Percentiles rank a stretch among this genome's conserved stretches.
Evolutionary conservation across 306 rosid genomes (phyloP).

Genomic region (Castanea sativa): DNA sequence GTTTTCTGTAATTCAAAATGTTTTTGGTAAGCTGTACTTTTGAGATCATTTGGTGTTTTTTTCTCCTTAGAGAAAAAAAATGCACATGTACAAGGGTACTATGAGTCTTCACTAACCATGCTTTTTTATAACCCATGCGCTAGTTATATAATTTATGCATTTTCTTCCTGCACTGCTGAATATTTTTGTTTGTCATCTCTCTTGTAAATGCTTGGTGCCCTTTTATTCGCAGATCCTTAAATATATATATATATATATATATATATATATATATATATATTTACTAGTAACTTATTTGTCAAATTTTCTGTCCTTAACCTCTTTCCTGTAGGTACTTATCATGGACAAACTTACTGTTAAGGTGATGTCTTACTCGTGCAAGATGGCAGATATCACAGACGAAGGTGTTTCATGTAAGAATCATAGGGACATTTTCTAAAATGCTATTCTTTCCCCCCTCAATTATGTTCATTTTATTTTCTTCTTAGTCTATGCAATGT

Average conservation of each 20-base stretch:
- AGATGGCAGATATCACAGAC: slow-evolving; percentile 94
- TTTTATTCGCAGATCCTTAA: not conserved
- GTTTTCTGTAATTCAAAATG: slow-evolving; percentile 1
- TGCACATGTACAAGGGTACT: not conserved
- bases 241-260: not conserved
- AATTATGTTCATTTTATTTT: slow-evolving; percentile 16
- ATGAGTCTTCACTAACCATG: not conserved
- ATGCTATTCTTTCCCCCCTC: not conserved
- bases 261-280: no score
- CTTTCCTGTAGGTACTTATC: slow-evolving; percentile 75
- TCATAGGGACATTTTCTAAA: slow-evolving; percentile 1
- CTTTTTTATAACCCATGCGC: not conserved
- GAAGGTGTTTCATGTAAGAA: slow-evolving; percentile 98
- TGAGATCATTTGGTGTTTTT: not conserved
- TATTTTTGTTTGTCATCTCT: not conserved
- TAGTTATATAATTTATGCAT: not conserved
- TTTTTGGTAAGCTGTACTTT: not conserved
- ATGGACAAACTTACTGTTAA: slow-evolving; percentile 95
- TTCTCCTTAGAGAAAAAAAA: not conserved
- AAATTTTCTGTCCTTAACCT: slow-evolving; percentile 20
- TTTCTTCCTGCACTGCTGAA: not conserved
- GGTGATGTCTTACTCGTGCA: slow-evolving; percentile 95
- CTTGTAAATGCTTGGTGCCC: not conserved
- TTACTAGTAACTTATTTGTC: slow-evolving; percentile 7
- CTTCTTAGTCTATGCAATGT: slow-evolving; percentile 8